These are phyloP conservation scores for Cornus kousa DNA, from an alignment of 148 eudicot genomes.

Conservation along the genomic window DNA sequence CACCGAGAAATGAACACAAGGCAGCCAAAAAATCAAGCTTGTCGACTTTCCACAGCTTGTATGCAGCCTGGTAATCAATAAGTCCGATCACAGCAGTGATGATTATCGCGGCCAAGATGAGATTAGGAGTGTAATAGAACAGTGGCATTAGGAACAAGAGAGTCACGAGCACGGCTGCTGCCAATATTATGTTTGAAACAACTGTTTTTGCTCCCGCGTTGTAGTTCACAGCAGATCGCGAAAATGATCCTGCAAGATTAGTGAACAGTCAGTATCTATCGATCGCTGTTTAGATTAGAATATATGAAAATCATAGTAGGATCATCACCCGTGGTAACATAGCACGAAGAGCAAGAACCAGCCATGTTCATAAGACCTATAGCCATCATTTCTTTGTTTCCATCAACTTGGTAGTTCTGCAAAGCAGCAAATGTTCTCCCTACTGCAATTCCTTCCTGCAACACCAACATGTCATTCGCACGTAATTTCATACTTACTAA, in stretches of 20 bases:
- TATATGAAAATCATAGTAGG: not conserved
- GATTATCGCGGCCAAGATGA: constrained; percentile 84
- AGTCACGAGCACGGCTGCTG: constrained; percentile 75
- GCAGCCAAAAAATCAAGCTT: constrained; percentile 84
- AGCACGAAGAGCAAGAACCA: constrained; percentile 94
- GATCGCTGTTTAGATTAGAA: not conserved
- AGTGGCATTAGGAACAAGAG: constrained; percentile 83
- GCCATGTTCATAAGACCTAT: constrained; percentile 96
- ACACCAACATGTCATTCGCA: not conserved
- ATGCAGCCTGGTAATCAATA: constrained; percentile 71
- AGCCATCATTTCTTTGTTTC: constrained; percentile 99
- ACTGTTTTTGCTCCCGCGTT: constrained; percentile 89
- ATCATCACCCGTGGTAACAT: constrained; percentile 72
- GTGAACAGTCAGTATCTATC: not conserved
- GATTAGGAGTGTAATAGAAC: constrained; percentile 74
- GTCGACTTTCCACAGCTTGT: constrained; percentile 76
- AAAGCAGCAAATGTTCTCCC: constrained; percentile 93
- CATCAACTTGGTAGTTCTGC: constrained; percentile 91
- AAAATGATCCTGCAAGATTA: constrained; percentile 71
- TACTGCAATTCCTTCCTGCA: constrained; percentile 97
- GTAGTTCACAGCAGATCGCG: constrained; percentile 90
- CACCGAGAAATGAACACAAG: constrained; percentile 78
- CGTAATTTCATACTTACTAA: too few species aligned
- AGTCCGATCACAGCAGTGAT: constrained; percentile 85
- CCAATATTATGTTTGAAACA: constrained; percentile 84